Base-by-base conservation (phyloP, 2,329 filamentous ascomycete species). In the Colletotrichum falcatum region DNA sequence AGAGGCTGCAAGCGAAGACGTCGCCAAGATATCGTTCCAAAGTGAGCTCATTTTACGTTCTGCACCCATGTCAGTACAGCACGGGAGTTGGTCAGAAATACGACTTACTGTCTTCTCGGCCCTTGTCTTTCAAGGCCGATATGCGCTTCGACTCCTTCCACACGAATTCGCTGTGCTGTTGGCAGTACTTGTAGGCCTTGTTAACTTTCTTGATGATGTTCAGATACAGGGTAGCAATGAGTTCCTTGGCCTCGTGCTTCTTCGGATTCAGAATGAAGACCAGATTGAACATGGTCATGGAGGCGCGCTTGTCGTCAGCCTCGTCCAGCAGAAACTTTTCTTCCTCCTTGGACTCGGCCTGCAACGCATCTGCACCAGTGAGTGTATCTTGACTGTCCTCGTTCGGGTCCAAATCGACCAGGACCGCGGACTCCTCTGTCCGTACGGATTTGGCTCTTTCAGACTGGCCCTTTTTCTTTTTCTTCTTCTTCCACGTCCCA, bases 281-380 rank as follows among this genome's bases (percentile, higher is more conserved):
- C 14, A 98, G 88, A 79, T 98, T 97, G 82, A 99, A 99, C 95
- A 98, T 98, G 73, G 91, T 94, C 93, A 98, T 95, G 56, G 89
- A 89, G 74, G 87, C 89, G 74, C 85, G 85, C 78, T 93, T 91
- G 77, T 89, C 85, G 72, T 91, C 86, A 49, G 85, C 80, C 69
- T 88, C 80, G 66, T 87, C 86, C 80, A 76, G 77, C 5, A 74
- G 76, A n/a, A 78, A 80, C 48, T 76, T 75, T 48, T 80, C 81
- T 62, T 76, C 73, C 16, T 78, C 76, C 61, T 77, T 76, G 37
- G 75, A 73, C 11, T 66, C 73, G 26, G 59, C 51, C 14, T 71
- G 61, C 28, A 73, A 67, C 33, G 73, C 67, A 14, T 80, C 79
- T 20, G 76, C 73, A 49, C 79, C 77, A 26, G 78, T 76, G 51